Conservation (phyloP, 352 stramenopile species). For the Pythium brachiatum region DNA sequence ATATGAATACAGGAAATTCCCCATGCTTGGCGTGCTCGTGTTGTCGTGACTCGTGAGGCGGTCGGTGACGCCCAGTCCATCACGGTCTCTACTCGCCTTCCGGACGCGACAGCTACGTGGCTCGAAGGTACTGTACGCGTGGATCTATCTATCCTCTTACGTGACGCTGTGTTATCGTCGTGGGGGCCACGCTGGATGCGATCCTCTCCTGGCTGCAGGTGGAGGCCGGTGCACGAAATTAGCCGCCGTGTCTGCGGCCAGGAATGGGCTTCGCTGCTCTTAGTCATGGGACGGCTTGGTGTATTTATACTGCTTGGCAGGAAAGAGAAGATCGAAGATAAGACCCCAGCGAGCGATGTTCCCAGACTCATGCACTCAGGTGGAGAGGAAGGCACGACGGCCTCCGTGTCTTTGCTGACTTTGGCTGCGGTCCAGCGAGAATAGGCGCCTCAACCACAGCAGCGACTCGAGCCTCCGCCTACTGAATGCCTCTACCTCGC, state of each 20-base stretch:
- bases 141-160: background rate
- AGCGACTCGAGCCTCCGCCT: background rate
- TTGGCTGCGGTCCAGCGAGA: background rate
- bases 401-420: background rate
- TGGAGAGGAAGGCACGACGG: background rate
- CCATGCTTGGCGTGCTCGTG: background rate
- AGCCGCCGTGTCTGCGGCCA: background rate
- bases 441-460: background rate
- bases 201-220: background rate
- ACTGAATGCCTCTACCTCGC: background rate
- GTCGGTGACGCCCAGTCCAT: constrained; percentile 10
- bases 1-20: constrained; percentile 27
- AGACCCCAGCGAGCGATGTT: too few relatives aligned
- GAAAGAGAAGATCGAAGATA: background rate
- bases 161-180: background rate
- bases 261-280: background rate
- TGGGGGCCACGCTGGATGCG: background rate
- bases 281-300: constrained; percentile 1
- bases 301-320: background rate
- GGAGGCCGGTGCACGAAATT: background rate
- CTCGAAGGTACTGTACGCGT: background rate
- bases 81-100: background rate
- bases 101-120: background rate
- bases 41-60: background rate
- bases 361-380: background rate